Conservation (phyloP, 768 basidiomycete genomes). For the Sistotremastrum suecicum region DNA sequence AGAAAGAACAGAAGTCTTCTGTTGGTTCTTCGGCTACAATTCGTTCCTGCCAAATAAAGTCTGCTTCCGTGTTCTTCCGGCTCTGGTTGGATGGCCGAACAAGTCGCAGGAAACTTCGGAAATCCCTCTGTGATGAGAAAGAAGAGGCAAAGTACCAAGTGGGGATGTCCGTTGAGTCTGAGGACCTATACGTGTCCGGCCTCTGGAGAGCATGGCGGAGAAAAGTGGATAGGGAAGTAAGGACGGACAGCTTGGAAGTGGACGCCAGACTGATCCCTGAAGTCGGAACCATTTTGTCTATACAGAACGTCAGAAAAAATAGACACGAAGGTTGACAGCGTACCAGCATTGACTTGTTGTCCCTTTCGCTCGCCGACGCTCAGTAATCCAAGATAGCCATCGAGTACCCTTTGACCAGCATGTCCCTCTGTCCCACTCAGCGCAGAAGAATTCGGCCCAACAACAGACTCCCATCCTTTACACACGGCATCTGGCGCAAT, state of each 20-base stretch:
- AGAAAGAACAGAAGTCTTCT: neutral
- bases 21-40: slow-evolving; percentile 2
- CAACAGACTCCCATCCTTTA: slow-evolving; percentile 44
- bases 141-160: slow-evolving; percentile 55
- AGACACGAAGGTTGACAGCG: slow-evolving; percentile 1
- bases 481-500: slow-evolving; percentile 53
- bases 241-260: slow-evolving; percentile 45
- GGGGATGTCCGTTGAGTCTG: slow-evolving; percentile 18
- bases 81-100: slow-evolving; percentile 17
- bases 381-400: slow-evolving; percentile 71
- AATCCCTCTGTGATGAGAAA: slow-evolving; percentile 40
- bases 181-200: slow-evolving; percentile 7
- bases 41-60: slow-evolving; percentile 11
- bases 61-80: neutral
- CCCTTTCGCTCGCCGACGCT: slow-evolving; percentile 51
- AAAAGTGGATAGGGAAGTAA: slow-evolving; percentile 59
- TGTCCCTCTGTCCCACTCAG: slow-evolving; percentile 7
- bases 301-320: slow-evolving; percentile 22
- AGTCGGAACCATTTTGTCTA: slow-evolving; percentile 42
- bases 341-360: slow-evolving; percentile 4
- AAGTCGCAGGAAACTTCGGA: slow-evolving; percentile 35
- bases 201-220: slow-evolving; percentile 31
- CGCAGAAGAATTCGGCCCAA: neutral
- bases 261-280: slow-evolving; percentile 32
- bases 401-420: slow-evolving; percentile 45